phyloP scores from a whole-genome alignment of 345 rosid species.

The Salix koriyanagi region DNA sequence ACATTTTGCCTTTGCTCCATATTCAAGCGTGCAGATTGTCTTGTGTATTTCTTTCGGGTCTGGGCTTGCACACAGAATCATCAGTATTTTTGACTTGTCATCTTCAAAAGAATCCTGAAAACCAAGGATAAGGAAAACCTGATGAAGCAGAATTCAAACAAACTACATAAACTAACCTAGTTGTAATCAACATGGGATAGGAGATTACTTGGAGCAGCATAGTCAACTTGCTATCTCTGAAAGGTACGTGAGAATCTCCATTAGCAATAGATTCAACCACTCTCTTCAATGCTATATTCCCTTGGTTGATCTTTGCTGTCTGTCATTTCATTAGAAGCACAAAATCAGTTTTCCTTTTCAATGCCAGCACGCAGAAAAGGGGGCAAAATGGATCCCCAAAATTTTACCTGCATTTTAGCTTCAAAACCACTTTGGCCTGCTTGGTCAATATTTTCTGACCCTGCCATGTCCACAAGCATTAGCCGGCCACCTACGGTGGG shows the following conservation, averaged over 20 bases:
- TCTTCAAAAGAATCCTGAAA: slow-evolving; percentile 96
- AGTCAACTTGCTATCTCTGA: slow-evolving; percentile 93
- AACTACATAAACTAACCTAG: neutral
- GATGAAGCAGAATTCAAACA: neutral
- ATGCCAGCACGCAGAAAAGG: neutral
- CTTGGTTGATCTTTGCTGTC: slow-evolving; percentile 97
- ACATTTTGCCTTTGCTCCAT: slow-evolving; percentile 97
- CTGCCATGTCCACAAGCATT: slow-evolving; percentile 99
- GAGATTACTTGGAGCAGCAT: slow-evolving; percentile 81
- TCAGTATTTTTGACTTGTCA: slow-evolving; percentile 84
- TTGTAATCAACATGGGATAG: neutral
- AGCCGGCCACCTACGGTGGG: slow-evolving; percentile 94
- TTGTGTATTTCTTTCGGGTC: slow-evolving; percentile 91
- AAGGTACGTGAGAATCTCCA: slow-evolving; percentile 98
- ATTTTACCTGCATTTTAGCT: slow-evolving; percentile 91
- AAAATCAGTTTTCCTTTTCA: slow-evolving; percentile 3
- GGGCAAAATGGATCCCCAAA: neutral
- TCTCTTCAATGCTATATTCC: slow-evolving; percentile 86
- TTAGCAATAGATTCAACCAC: slow-evolving; percentile 98
- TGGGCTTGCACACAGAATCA: slow-evolving; percentile 96
- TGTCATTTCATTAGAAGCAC: slow-evolving; percentile 32
- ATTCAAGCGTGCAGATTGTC: slow-evolving; percentile 94
- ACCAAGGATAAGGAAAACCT: neutral
- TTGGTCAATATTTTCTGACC: slow-evolving; percentile 95
- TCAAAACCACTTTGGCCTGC: slow-evolving; percentile 92